Evolutionary conservation across 805 yeast species (phyloP).

Genomic region (Kuraishia borneana): DNA sequence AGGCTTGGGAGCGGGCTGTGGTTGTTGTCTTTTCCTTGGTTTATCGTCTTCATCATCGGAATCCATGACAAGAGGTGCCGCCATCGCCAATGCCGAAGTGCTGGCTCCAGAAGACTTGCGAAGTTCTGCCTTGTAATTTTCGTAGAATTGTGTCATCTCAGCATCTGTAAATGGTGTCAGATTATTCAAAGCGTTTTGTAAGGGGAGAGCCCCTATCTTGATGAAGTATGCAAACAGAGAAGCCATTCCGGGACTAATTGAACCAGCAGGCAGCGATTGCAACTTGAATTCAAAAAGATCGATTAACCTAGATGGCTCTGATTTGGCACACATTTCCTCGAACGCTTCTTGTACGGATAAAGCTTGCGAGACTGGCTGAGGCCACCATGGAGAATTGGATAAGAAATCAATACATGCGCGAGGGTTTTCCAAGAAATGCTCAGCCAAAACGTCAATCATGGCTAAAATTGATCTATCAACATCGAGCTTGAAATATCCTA

Average conservation of each 20-base stretch:
- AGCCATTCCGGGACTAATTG: background rate
- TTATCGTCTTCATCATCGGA: conserved; percentile 30
- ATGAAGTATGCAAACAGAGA: conserved; percentile 44
- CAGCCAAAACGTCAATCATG: conserved; percentile 39
- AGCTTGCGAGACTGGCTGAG: background rate
- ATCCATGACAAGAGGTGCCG: conserved; percentile 71
- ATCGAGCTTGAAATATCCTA: conserved; percentile 71
- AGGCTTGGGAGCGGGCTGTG: background rate
- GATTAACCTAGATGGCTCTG: background rate
- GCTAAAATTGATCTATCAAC: conserved; percentile 59
- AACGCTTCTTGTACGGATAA: background rate
- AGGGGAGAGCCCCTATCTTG: conserved; percentile 54
- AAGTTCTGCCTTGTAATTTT: conserved; percentile 30
- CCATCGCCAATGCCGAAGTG: conserved; percentile 75
- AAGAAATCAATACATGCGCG: conserved; percentile 25
- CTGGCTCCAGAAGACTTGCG: conserved; percentile 49
- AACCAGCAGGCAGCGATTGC: background rate
- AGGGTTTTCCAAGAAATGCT: conserved; percentile 22
- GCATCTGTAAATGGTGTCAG: conserved; percentile 31
- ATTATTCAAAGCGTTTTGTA: conserved; percentile 47
- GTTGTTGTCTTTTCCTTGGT: conserved; percentile 4
- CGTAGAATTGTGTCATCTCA: conserved; percentile 31
- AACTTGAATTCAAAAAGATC: background rate
- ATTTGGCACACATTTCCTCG: background rate
- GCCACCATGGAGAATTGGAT: conserved; percentile 28